Evolutionary conservation across 2,329 filamentous ascomycete species (phyloP), one percentile per base, ranked within the genome.

Genomic region (Dactylonectria estremocensis): DNA sequence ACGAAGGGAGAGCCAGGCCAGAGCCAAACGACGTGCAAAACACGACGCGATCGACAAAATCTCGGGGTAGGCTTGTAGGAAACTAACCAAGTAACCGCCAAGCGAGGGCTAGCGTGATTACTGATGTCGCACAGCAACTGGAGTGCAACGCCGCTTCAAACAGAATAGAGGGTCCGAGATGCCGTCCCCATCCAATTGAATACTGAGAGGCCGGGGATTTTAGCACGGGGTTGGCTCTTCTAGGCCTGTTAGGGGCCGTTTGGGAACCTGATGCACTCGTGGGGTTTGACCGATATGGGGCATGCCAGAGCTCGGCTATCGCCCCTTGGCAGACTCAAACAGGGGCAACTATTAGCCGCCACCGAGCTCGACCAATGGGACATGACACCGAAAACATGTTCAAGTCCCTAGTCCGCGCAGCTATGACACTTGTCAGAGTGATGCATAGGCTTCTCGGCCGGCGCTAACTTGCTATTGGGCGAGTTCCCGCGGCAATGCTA

Each of bases 221-320:
- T 37, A 28, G 48, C 22, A 14, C 33, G 11, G 33, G 33, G 20
- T 56, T 48, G 10, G 50, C 43, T 45, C 60, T 56, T 61, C n/a
- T 20, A 10, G 52, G 49, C 35, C 24, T 20, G 35, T 46, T 33
- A 49, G 63, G 63, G 52, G 57, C 20, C 52, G 63, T 50, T 45
- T 24, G 13, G 31, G 14, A 22, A 46, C 35, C 57, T 52, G 63
- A 66, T 18, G 40, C 63, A 66, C 57, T 66, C 18, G 63, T 53
- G 45, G 50, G 57, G 50, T 61, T 66, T 57, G 57, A 61, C 63
- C 56, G 7, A 9, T 20, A 31, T 11, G 24, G 50, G 31, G 31
- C 35, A 18, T 22, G 33, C 22, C 50, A 33, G 43, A 16, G 13
- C 49, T 50, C 50, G 13, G 9, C 35, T 46, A 45, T 20, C n/a